phyloP scores from a whole-genome alignment of 495 filamentous ascomycete genomes.

The Xanthoparmelia taractica region DNA sequence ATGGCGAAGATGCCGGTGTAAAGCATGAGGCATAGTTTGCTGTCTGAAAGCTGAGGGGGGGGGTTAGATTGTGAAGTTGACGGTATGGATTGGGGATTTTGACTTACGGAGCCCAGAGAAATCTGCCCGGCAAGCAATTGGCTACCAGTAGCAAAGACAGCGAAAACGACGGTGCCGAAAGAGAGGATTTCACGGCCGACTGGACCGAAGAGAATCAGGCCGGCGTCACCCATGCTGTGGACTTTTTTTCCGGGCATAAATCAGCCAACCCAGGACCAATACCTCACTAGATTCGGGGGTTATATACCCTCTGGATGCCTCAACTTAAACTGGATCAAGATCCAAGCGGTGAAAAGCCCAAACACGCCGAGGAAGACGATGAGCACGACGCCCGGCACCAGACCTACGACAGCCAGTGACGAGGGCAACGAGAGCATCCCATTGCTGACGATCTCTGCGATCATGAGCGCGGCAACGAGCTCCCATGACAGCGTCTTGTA shows the following conservation, averaged over 20 bases:
- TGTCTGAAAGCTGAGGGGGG: slow-evolving; percentile 27
- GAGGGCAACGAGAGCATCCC: slow-evolving; percentile 53
- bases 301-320: slow-evolving; percentile 32
- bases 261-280: slow-evolving; percentile 1
- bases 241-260: slow-evolving; percentile 31
- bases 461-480: slow-evolving; percentile 50
- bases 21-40: slow-evolving; percentile 37
- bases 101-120: slow-evolving; percentile 24
- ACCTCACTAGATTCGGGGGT: not conserved
- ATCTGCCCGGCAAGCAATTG: slow-evolving; percentile 39
- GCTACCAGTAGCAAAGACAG: slow-evolving; percentile 43
- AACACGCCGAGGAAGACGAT: slow-evolving; percentile 35
- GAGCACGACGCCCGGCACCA: slow-evolving; percentile 44
- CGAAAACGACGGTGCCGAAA: slow-evolving; percentile 68
- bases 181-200: slow-evolving; percentile 56
- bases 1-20: slow-evolving; percentile 39
- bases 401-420: slow-evolving; percentile 47
- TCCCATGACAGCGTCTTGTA: slow-evolving; percentile 53
- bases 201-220: slow-evolving; percentile 54
- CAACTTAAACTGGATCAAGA: slow-evolving; percentile 40
- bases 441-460: slow-evolving; percentile 55
- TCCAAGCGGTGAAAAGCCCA: slow-evolving; percentile 34
- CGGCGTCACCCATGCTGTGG: slow-evolving; percentile 62
- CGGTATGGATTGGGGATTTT: not conserved
- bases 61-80: not conserved